Conservation (phyloP, 352 stramenopile species). For the Phytophthora aleatoria region DNA sequence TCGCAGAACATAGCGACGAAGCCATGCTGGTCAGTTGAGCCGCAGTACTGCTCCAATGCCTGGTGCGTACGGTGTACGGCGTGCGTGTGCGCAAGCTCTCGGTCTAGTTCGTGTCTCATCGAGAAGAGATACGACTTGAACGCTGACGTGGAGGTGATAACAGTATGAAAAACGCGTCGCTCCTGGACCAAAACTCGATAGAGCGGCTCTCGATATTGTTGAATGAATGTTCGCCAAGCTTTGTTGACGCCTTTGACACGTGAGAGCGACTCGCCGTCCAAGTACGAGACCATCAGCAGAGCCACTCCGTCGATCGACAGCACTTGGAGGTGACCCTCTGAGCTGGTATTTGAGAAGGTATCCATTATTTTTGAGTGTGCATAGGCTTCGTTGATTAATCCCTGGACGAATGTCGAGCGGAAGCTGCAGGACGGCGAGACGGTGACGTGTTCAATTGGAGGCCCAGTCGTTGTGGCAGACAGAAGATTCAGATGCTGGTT, state of each 20-base stretch:
- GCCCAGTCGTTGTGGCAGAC: conserved; percentile 1
- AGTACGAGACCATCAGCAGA: conserved; percentile 51
- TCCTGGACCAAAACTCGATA: conserved; percentile 43
- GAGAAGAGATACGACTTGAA: conserved; percentile 68
- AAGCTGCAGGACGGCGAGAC: conserved; percentile 27
- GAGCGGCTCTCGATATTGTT: conserved; percentile 42
- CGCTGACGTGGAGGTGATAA: conserved; percentile 46
- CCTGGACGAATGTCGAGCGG: conserved; percentile 33
- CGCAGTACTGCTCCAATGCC: conserved; percentile 63
- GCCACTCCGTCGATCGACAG: conserved; percentile 56
- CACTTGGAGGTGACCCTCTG: conserved; percentile 18
- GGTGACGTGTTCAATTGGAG: conserved; percentile 13
- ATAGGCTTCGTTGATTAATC: background rate
- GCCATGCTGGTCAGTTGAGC: conserved; percentile 51
- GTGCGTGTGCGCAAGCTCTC: conserved; percentile 54
- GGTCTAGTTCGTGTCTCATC: conserved; percentile 42
- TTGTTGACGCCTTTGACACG: conserved; percentile 48
- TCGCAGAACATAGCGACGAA: conserved; percentile 85
- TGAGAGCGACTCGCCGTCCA: conserved; percentile 53
- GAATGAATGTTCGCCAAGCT: conserved; percentile 47
- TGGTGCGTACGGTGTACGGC: conserved; percentile 41
- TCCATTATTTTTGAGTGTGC: background rate
- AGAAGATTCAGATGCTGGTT: conserved; percentile 44
- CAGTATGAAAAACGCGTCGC: conserved; percentile 36
- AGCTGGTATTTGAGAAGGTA: conserved; percentile 1